Evolutionary conservation across 805 yeast genomes (phyloP), one percentile per base, ranked within the genome.

Genomic region (Torulaspora gathmanii): DNA sequence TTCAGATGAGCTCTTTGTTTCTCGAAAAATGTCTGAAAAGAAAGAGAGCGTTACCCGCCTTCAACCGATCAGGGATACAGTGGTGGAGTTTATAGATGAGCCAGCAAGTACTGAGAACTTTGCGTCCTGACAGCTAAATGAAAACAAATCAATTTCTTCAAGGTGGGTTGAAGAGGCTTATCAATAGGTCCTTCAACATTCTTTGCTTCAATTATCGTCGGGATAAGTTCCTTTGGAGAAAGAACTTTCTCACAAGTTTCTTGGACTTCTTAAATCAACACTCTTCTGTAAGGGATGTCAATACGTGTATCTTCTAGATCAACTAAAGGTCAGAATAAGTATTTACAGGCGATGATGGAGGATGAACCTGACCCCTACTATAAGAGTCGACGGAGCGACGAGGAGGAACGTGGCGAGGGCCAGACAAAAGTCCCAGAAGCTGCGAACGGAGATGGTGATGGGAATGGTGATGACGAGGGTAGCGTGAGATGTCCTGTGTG

Each of bases 401-500:
- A 37, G 20, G 58, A 53, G 13, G 44, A 47, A 20, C 51, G 46
- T 20, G 35, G 44, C 31, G 40, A 46, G 2, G 49, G 56, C 20
- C 56, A 60, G 10, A 57, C 6, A 2, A 7, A 22, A 22, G 25
- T 10, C 8, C 25, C 10, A 4, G 25, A 22, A 22, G 25, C 25
- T 22, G 25, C 25, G 8, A 22, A 22, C 25, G 25, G 51, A 12
- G 58, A 54, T 12, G 61, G 58, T 19, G 58, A 51, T 4, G 53
- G 54, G 10, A 58, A 52, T 26, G 62, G 63, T 11, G 58, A 50
- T 26, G 62, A 63, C 9, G 72, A 65, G 11, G 79, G 64, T 11
- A 69, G 63, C 13, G 83, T 82, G 1, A 67, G 78, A 20, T 83
- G 90, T 60, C 61, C 71, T 1, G 80, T 77, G 0, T 83, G 89